Conservation (phyloP, 352 stramenopile species). For the Pythium brachiatum region DNA sequence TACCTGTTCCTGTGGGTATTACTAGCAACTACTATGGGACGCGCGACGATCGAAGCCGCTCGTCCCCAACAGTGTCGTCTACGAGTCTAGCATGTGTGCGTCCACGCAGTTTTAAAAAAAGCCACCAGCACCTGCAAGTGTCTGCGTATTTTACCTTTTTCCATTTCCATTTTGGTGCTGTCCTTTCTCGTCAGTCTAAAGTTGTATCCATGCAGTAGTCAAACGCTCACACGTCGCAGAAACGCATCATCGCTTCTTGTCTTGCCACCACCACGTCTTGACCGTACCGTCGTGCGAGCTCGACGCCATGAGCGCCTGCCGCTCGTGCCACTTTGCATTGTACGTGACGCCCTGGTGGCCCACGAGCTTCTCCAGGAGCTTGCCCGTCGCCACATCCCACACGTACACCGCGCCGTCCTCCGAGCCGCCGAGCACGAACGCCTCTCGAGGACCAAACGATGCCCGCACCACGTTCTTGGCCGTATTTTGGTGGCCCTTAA, state of each 20-base stretch:
- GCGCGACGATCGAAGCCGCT: no score
- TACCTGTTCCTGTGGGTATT: not conserved
- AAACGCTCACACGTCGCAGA: not conserved
- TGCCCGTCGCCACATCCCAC: constrained; percentile 86
- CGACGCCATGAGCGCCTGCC: constrained; percentile 78
- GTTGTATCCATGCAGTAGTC: not conserved
- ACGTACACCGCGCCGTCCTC: constrained; percentile 85
- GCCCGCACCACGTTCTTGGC: constrained; percentile 87
- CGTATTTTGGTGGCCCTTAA: constrained; percentile 89
- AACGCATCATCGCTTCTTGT: constrained; percentile 44
- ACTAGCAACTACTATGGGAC: not conserved
- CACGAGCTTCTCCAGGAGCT: constrained; percentile 76
- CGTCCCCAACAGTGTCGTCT: no score
- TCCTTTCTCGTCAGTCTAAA: not conserved
- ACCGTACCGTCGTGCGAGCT: constrained; percentile 88
- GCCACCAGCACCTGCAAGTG: not conserved
- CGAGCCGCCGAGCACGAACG: constrained; percentile 83
- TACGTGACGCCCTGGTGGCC: constrained; percentile 81
- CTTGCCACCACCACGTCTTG: constrained; percentile 88
- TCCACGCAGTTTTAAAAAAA: not conserved
- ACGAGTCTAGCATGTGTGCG: no score
- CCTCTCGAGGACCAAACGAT: constrained; percentile 80
- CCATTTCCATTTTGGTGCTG: not conserved
- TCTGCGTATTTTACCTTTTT: no score
- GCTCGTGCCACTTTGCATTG: constrained; percentile 85